These are phyloP conservation scores for Byssothecium circinans DNA, from an alignment of 2,329 filamentous ascomycete genomes.

Conservation along the genomic window DNA sequence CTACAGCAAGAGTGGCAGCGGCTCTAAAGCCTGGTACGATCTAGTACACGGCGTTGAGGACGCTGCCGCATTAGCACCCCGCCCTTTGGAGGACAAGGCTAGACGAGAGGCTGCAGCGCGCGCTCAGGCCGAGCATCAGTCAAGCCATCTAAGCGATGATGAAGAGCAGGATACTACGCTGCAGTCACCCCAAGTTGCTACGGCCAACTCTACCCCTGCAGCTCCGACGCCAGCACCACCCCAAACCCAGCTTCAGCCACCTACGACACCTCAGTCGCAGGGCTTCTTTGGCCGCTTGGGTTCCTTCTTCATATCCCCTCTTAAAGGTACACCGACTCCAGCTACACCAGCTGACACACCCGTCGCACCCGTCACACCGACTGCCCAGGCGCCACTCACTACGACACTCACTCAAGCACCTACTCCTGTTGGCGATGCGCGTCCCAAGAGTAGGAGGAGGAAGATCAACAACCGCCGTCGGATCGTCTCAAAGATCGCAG, in stretches of 20 bases:
- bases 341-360: not conserved
- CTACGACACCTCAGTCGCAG: not conserved
- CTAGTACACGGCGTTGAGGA: no score
- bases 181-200: not conserved
- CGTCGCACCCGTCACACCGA: conserved; percentile 1
- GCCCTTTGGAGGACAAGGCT: no score
- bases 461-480: conserved; percentile 16
- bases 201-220: not conserved
- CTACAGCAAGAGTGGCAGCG: no score
- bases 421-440: conserved; percentile 29
- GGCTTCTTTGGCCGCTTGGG: not conserved
- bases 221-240: not conserved
- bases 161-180: not conserved
- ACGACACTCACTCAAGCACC: conserved; percentile 28
- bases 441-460: conserved; percentile 13
- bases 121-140: not conserved
- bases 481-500: conserved; percentile 20
- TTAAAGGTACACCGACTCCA: not conserved
- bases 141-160: not conserved
- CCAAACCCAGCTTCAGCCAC: not conserved
- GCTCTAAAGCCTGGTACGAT: no score
- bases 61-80: no score
- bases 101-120: not conserved
- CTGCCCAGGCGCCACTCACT: conserved; percentile 15
- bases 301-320: not conserved